phyloP scores from a whole-genome alignment of 805 yeast species.

The Zygosaccharomyces siamensis region DNA sequence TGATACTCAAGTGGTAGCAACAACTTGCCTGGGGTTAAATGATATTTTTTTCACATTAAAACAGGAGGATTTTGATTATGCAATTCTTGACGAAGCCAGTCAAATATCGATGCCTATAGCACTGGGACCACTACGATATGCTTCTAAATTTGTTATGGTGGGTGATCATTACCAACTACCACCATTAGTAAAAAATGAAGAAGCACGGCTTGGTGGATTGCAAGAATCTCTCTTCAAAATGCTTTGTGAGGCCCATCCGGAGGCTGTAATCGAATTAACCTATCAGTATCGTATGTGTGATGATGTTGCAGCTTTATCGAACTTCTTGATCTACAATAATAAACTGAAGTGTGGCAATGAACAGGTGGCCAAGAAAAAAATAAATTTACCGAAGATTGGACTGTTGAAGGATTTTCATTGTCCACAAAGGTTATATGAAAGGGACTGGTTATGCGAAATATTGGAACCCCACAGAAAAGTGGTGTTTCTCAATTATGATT shows the following conservation, averaged over 20 bases:
- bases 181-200: constrained; percentile 70
- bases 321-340: constrained; percentile 71
- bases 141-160: constrained; percentile 80
- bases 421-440: background rate
- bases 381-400: constrained; percentile 44
- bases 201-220: constrained; percentile 54
- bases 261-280: constrained; percentile 67
- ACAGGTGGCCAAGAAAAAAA: constrained; percentile 53
- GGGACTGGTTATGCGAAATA: constrained; percentile 53
- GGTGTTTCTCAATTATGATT: constrained; percentile 75
- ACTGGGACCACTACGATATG: constrained; percentile 76
- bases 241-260: constrained; percentile 68
- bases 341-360: constrained; percentile 70
- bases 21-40: constrained; percentile 74
- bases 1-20: constrained; percentile 72
- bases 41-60: constrained; percentile 29
- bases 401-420: constrained; percentile 9
- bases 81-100: constrained; percentile 95
- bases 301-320: constrained; percentile 81
- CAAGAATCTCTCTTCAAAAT: constrained; percentile 72
- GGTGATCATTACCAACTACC: constrained; percentile 96
- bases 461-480: constrained; percentile 58
- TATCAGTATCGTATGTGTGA: constrained; percentile 89
- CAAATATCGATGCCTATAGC: constrained; percentile 90
- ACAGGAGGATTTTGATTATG: constrained; percentile 70